These are phyloP conservation scores for Rhodotorula paludigena DNA, from an alignment of 768 basidiomycete genomes.

Conservation along the genomic window DNA sequence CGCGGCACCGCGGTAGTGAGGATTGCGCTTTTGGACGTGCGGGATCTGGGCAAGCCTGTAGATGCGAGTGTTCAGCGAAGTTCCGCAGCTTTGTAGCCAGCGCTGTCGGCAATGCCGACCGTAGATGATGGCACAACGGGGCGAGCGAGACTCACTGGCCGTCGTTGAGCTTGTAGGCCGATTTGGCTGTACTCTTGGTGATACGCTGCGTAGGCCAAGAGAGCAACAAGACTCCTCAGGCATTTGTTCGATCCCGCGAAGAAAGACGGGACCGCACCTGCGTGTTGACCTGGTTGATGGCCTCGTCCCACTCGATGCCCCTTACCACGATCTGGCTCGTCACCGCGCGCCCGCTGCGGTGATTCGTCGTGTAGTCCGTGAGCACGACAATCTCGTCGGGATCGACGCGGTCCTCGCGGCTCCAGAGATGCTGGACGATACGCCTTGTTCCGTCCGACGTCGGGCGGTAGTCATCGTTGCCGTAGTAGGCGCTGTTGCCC, in stretches of 20 bases:
- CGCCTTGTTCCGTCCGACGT: neutral
- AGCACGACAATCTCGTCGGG: neutral
- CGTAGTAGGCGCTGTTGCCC: neutral
- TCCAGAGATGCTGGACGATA: constrained; percentile 7
- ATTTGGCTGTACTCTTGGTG: constrained; percentile 19
- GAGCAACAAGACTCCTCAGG: neutral
- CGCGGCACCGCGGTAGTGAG: neutral
- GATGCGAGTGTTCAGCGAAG: too few relatives aligned
- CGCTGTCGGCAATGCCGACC: neutral
- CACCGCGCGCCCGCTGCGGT: neutral
- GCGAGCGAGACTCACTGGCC: neutral
- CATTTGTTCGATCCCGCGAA: neutral
- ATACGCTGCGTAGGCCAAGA: constrained; percentile 12
- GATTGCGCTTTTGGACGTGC: constrained; percentile 8
- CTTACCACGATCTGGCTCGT: neutral
- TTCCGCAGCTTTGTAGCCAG: too few relatives aligned
- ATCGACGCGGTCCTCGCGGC: neutral
- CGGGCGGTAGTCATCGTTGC: neutral
- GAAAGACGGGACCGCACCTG: neutral
- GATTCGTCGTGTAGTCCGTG: neutral
- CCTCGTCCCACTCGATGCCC: constrained; percentile 8
- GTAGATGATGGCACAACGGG: too few relatives aligned
- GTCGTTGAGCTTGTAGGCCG: constrained; percentile 21
- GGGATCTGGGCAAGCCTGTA: neutral
- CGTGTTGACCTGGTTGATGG: neutral